Evolutionary conservation across 2,329 filamentous ascomycete species (phyloP).

Genomic region (Trichoderma afroharzianum): DNA sequence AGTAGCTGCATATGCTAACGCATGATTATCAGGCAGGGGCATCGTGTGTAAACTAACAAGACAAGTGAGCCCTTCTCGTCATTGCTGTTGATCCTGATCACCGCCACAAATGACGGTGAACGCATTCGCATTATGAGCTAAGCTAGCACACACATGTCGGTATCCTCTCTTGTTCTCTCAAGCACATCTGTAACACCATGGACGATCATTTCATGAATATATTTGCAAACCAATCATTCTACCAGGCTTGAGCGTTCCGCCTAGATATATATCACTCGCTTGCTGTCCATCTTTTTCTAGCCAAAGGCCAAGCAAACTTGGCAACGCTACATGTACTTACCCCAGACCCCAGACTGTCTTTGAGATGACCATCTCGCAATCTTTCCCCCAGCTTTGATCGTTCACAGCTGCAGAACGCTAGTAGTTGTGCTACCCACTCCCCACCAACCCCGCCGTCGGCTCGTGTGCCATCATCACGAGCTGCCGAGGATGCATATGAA

Average conservation of each 20-base stretch:
- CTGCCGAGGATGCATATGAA: conserved; percentile 22
- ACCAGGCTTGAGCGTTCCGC: background rate
- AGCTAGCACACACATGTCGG: background rate
- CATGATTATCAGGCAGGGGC: background rate
- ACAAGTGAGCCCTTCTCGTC: background rate
- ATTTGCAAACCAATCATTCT: background rate
- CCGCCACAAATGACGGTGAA: background rate
- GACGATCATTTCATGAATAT: background rate
- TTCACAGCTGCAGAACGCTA: conserved; percentile 12
- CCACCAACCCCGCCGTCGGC: conserved; percentile 12
- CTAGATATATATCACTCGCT: background rate
- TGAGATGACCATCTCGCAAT: background rate
- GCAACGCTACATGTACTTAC: background rate
- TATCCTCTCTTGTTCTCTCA: background rate
- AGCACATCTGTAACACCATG: background rate
- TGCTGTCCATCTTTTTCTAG: background rate
- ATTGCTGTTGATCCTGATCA: conserved; percentile 1
- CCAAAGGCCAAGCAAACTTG: background rate
- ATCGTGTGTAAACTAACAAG: background rate
- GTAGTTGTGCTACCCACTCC: conserved; percentile 2
- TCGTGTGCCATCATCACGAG: conserved; percentile 13
- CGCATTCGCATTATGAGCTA: background rate
- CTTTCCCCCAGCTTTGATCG: conserved; percentile 15
- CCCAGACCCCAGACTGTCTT: background rate
- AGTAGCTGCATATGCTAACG: conserved; percentile 3